A percentile compares a stretch with the other conserved stretches of the same genome.
Evolutionary conservation across 1,284 basidiomycete species (phyloP).

Genomic region (Cryptococcus wingfieldii): DNA sequence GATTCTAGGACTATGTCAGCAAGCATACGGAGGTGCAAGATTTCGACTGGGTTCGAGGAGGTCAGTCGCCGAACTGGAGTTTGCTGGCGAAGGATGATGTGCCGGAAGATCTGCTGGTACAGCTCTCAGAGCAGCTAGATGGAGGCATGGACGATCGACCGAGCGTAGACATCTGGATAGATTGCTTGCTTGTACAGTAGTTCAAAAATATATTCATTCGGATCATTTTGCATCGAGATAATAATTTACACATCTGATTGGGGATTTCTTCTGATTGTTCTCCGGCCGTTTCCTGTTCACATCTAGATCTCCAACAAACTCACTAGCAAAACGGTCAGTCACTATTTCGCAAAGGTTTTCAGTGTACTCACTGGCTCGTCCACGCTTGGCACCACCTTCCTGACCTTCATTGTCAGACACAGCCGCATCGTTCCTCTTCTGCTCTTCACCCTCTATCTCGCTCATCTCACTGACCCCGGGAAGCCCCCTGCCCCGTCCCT

Average conservation of each 20-base stretch:
- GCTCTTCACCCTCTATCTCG: conserved; percentile 9
- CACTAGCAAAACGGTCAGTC: conserved; percentile 11
- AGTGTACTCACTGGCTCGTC: conserved; percentile 15
- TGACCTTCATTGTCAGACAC: conserved; percentile 2
- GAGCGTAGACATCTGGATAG: no score
- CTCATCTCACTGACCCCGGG: background rate
- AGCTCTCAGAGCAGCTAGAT: background rate
- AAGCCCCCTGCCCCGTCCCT: conserved; percentile 21
- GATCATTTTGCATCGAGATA: no score
- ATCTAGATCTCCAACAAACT: conserved; percentile 24
- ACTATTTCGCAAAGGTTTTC: background rate
- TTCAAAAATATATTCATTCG: no score
- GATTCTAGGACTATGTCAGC: background rate
- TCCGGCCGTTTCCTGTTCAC: background rate
- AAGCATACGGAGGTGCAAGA: conserved; percentile 59
- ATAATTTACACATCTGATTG: no score
- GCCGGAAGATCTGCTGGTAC: background rate
- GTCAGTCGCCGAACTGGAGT: conserved; percentile 71
- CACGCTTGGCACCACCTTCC: conserved; percentile 4
- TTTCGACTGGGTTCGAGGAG: conserved; percentile 70
- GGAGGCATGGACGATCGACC: no score
- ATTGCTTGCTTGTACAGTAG: no score
- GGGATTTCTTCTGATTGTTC: background rate
- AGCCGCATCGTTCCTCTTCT: conserved; percentile 6
- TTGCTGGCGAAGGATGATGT: conserved; percentile 18